Evolutionary conservation across 805 yeast genomes (phyloP).

Genomic region (Starmera caribaea): DNA sequence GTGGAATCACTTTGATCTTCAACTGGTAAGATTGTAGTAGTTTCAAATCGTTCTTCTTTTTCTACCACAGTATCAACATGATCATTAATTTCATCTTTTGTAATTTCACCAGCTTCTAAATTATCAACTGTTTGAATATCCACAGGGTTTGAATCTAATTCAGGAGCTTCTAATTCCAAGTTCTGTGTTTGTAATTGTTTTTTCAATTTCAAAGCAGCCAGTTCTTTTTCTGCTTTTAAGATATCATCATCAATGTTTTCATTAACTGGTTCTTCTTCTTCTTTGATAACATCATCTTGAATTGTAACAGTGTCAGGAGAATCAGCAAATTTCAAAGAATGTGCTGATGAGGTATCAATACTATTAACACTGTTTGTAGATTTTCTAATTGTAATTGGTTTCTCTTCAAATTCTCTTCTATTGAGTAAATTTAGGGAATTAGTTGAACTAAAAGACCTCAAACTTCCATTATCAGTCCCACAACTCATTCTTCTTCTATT

Average conservation of each 20-base stretch:
- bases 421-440: constrained; percentile 1
- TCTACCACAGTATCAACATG: neutral
- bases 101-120: too few relatives aligned
- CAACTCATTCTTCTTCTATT: neutral
- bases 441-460: constrained; percentile 6
- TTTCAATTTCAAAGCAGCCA: neutral
- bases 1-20: neutral
- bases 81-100: neutral
- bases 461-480: constrained; percentile 5
- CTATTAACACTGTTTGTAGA: too few relatives aligned
- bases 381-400: too few relatives aligned
- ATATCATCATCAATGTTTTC: constrained; percentile 1
- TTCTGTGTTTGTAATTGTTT: neutral
- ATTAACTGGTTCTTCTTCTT: constrained; percentile 11
- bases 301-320: too few relatives aligned
- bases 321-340: constrained; percentile 1
- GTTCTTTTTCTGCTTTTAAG: constrained; percentile 2
- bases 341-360: too few relatives aligned
- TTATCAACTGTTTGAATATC: too few relatives aligned
- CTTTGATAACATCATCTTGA: constrained; percentile 5
- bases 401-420: constrained; percentile 10
- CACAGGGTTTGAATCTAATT: too few relatives aligned
- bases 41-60: neutral
- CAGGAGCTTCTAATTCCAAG: neutral
- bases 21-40: too few relatives aligned